Evolutionary conservation across 192 early-diverging fungal species (phyloP).

Genomic region (Coemansia sp.): DNA sequence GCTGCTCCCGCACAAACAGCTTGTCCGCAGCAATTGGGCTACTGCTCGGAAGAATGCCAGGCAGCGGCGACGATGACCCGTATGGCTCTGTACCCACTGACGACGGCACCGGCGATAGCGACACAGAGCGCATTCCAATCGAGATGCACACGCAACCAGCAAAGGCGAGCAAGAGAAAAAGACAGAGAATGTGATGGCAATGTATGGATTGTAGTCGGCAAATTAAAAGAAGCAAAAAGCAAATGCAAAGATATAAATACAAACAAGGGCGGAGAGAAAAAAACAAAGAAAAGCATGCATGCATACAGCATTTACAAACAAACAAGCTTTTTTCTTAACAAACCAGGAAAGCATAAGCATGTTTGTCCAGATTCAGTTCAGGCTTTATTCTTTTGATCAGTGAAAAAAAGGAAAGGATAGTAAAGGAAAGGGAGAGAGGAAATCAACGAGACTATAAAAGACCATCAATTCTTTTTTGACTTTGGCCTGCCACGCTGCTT

Average conservation of each 20-base stretch:
- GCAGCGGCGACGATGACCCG: slow-evolving; percentile 3
- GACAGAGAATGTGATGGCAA: neutral
- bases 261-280: neutral
- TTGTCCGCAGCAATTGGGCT: slow-evolving; percentile 5
- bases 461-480: slow-evolving; percentile 12
- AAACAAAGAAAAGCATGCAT: slow-evolving; percentile 1
- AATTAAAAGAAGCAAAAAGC: neutral
- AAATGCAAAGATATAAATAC: neutral
- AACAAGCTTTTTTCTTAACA: too few species aligned
- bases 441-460: neutral
- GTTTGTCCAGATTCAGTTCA: too few species aligned
- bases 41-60: neutral
- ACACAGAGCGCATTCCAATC: neutral
- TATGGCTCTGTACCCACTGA: slow-evolving; percentile 9
- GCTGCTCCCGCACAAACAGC: neutral
- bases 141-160: neutral
- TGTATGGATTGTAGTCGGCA: too few species aligned
- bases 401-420: too few species aligned
- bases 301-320: neutral
- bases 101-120: slow-evolving; percentile 10
- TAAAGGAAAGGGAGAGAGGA: too few species aligned
- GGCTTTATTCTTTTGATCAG: too few species aligned
- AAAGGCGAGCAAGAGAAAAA: neutral
- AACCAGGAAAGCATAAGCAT: too few species aligned
- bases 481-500: slow-evolving; percentile 15